Evolutionary conservation across 1,139 yeast genomes (phyloP).

Genomic region (Lodderomyces theae): DNA sequence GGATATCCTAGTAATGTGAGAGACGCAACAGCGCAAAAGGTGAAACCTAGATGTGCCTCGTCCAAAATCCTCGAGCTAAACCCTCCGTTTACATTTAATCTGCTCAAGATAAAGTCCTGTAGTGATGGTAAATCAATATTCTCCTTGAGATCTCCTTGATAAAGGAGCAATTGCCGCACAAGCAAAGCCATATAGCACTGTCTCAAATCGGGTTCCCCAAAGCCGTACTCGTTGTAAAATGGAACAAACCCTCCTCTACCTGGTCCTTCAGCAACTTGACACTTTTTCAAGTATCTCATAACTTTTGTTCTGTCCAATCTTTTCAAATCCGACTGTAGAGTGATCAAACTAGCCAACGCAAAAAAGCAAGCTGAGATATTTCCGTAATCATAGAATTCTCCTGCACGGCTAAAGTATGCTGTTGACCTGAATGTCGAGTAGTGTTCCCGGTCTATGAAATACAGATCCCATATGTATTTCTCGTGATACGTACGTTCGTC

Average conservation of each 20-base stretch:
- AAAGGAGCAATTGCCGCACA: constrained; percentile 53
- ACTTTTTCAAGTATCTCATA: constrained; percentile 47
- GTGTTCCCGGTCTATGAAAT: constrained; percentile 44
- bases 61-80: constrained; percentile 32
- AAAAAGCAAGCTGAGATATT: constrained; percentile 69
- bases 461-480: constrained; percentile 48
- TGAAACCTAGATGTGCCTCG: constrained; percentile 86
- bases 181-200: constrained; percentile 73
- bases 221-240: constrained; percentile 19
- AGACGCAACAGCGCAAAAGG: constrained; percentile 80
- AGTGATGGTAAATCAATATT: constrained; percentile 47
- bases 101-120: constrained; percentile 37
- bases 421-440: constrained; percentile 52
- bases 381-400: constrained; percentile 50
- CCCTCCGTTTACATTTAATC: constrained; percentile 67
- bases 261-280: constrained; percentile 59
- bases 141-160: constrained; percentile 15
- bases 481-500: constrained; percentile 31
- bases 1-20: constrained; percentile 43
- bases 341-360: constrained; percentile 51
- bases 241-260: constrained; percentile 51
- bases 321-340: constrained; percentile 41
- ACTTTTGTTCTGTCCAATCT: constrained; percentile 43
- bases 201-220: constrained; percentile 71
- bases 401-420: constrained; percentile 30